phyloP scores from a whole-genome alignment of 2,329 filamentous ascomycete species.

The Davidsoniella neocaledoniae region DNA sequence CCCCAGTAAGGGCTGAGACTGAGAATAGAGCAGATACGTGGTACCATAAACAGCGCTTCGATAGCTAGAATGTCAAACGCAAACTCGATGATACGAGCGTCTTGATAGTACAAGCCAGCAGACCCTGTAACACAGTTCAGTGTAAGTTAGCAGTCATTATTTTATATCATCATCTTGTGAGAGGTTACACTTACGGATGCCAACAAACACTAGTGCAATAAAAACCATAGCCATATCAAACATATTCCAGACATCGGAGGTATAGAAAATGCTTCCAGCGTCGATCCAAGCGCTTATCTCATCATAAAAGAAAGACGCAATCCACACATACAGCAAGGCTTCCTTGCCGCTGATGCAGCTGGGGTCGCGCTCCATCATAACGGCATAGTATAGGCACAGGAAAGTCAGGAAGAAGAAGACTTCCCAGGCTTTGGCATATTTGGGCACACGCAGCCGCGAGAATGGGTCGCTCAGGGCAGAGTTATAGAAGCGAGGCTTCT shows the following conservation, averaged over 20 bases:
- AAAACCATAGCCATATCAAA: constrained; percentile 60
- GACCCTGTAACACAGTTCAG: constrained; percentile 30
- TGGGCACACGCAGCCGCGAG: constrained; percentile 58
- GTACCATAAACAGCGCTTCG: constrained; percentile 79
- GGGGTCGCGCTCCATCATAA: constrained; percentile 57
- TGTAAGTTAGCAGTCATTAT: background rate
- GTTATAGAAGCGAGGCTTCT: constrained; percentile 64
- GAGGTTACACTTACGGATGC: constrained; percentile 41
- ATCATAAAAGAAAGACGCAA: constrained; percentile 75
- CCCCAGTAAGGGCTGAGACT: constrained; percentile 84
- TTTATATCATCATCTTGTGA: constrained; percentile 3
- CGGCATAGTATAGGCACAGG: constrained; percentile 68
- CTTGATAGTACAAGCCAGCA: constrained; percentile 43
- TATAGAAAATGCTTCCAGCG: constrained; percentile 73
- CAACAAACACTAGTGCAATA: constrained; percentile 53
- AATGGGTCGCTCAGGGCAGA: constrained; percentile 50
- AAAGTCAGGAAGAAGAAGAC: constrained; percentile 65
- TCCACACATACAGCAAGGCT: constrained; percentile 65
- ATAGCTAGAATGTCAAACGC: constrained; percentile 82
- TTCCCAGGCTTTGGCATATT: constrained; percentile 74
- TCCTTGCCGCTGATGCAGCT: constrained; percentile 51
- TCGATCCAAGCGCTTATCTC: constrained; percentile 73
- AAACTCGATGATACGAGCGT: constrained; percentile 49
- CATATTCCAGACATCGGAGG: constrained; percentile 65
- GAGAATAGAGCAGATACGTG: constrained; percentile 72